phyloP scores from a whole-genome alignment of 2,329 filamentous ascomycete genomes.

The Pestalotiopsis sp. region DNA sequence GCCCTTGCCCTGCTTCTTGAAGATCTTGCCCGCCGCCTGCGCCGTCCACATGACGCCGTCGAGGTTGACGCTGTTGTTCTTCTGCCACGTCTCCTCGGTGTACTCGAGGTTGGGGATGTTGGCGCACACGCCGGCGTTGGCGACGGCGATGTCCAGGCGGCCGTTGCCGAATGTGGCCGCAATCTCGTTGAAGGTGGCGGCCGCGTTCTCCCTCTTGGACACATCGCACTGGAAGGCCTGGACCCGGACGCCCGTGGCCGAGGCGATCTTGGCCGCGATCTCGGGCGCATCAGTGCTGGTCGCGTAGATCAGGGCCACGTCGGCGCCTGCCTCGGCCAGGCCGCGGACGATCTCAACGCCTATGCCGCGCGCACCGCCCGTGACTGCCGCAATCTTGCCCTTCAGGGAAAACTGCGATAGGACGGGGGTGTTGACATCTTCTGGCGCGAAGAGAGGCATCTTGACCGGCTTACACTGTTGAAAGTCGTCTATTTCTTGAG shows the following conservation, averaged over 20 bases:
- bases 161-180: conserved; percentile 66
- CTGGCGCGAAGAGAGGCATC: neutral
- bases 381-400: conserved; percentile 59
- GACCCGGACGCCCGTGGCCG: neutral
- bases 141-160: conserved; percentile 82
- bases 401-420: conserved; percentile 51
- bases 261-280: conserved; percentile 3
- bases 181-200: conserved; percentile 35
- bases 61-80: conserved; percentile 75
- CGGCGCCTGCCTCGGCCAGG: conserved; percentile 61
- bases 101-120: conserved; percentile 69
- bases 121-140: conserved; percentile 73
- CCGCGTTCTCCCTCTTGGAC: neutral
- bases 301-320: conserved; percentile 54
- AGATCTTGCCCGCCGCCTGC: conserved; percentile 70
- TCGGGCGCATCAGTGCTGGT: neutral
- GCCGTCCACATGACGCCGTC: conserved; percentile 81
- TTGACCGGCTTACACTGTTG: neutral
- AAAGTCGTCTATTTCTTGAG: too few relatives aligned
- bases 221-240: neutral
- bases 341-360: conserved; percentile 60
- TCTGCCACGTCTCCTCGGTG: conserved; percentile 52
- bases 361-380: conserved; percentile 60
- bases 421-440: conserved; percentile 8
- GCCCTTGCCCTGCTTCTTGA: conserved; percentile 83